Evolutionary conservation across 176 grass and related monocot genomes (phyloP).

Genomic region (Musa troglodytarum): DNA sequence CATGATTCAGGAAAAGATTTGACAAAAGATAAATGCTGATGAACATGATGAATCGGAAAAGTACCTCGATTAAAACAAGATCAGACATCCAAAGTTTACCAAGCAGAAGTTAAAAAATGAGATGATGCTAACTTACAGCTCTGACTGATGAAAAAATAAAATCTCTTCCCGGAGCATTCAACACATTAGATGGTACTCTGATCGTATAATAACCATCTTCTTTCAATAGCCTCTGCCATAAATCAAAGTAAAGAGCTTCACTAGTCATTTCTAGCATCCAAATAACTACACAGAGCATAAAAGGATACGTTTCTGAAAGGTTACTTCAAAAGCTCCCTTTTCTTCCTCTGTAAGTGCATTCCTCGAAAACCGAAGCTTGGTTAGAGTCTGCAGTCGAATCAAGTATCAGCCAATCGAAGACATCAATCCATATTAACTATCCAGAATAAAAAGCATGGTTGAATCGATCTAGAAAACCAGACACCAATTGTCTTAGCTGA

Average conservation of each 20-base stretch:
- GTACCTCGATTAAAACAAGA: background rate
- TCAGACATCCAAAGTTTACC: background rate
- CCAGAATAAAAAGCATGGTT: background rate
- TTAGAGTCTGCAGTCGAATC: conserved; percentile 54
- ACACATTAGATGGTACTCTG: conserved; percentile 76
- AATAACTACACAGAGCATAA: background rate
- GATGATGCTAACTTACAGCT: conserved; percentile 59
- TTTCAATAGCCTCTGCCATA: conserved; percentile 56
- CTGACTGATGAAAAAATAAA: conserved; percentile 72
- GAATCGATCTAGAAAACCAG: background rate
- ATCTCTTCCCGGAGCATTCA: conserved; percentile 56
- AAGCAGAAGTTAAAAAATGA: conserved; percentile 5
- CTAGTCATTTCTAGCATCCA: background rate
- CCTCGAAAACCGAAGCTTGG: conserved; percentile 84
- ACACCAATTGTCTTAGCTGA: too few species aligned
- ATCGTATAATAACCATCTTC: conserved; percentile 86
- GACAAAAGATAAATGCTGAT: too few species aligned
- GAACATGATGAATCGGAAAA: background rate
- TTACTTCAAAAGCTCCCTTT: conserved; percentile 66
- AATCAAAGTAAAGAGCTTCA: conserved; percentile 3
- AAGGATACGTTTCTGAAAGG: conserved; percentile 13
- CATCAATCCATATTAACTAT: background rate
- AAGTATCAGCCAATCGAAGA: background rate
- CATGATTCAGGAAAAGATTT: too few species aligned
- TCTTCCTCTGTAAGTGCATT: conserved; percentile 53